Conservation (phyloP, 495 filamentous ascomycete genomes). For the Hapsidospora chrysogenum region DNA sequence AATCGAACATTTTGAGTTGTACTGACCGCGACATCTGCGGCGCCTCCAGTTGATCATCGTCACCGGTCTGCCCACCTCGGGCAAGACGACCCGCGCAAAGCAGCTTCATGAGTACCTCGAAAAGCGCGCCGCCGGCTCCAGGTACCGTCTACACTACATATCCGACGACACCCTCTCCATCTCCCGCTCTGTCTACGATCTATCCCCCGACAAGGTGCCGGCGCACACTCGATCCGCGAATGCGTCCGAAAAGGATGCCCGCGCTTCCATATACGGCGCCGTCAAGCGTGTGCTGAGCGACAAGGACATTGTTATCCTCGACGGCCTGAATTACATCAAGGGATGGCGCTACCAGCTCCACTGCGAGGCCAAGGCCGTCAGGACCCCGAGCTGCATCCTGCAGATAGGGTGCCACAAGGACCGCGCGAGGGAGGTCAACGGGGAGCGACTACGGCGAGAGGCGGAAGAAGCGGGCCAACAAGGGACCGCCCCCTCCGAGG, state of each 20-base stretch:
- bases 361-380: constrained; percentile 80
- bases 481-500: constrained; percentile 1
- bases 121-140: constrained; percentile 28
- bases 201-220: constrained; percentile 24
- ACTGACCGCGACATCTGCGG: no score
- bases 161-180: constrained; percentile 50
- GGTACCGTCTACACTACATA: constrained; percentile 47
- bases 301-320: constrained; percentile 74
- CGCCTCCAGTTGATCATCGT: constrained; percentile 66
- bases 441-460: constrained; percentile 16
- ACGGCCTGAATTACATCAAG: constrained; percentile 95
- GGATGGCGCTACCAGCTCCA: constrained; percentile 91
- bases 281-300: constrained; percentile 66
- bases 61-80: constrained; percentile 83
- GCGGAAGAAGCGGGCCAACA: constrained; percentile 4
- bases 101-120: constrained; percentile 58
- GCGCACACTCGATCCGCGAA: constrained; percentile 34
- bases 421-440: constrained; percentile 46
- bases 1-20: no score
- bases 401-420: constrained; percentile 69
- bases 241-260: constrained; percentile 73
- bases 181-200: constrained; percentile 44
- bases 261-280: constrained; percentile 70
- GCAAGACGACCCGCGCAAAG: constrained; percentile 72
- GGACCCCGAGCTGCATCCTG: constrained; percentile 70